phyloP scores from a whole-genome alignment of 2,329 filamentous ascomycete genomes.

The Aspergillus vadensis region DNA sequence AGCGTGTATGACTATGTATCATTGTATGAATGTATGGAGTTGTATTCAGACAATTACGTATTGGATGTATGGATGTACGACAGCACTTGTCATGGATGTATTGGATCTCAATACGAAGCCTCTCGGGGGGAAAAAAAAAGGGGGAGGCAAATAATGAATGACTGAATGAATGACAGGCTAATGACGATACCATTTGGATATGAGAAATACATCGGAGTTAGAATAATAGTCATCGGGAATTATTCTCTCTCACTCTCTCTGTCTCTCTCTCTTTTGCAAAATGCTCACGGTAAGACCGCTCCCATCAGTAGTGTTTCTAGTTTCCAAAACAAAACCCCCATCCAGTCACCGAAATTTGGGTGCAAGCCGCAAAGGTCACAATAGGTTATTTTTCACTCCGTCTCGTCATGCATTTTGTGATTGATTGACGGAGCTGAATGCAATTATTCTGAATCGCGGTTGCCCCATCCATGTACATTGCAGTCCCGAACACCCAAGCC shows the following conservation, averaged over 20 bases:
- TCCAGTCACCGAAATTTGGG: neutral
- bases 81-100: neutral
- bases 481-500: neutral
- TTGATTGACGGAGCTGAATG: neutral
- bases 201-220: slow-evolving; percentile 5
- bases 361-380: neutral
- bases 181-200: neutral
- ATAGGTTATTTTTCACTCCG: neutral
- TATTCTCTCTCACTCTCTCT: no score
- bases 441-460: neutral
- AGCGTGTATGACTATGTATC: neutral
- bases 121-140: slow-evolving; percentile 10
- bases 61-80: slow-evolving; percentile 7
- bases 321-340: neutral
- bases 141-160: slow-evolving; percentile 6
- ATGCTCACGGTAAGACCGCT: neutral
- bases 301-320: neutral
- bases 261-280: no score
- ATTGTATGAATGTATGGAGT: neutral
- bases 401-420: neutral
- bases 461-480: neutral
- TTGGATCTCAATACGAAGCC: slow-evolving; percentile 5
- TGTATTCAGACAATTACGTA: slow-evolving; percentile 4
- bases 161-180: neutral
- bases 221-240: neutral